Conservation (phyloP, 306 rosid species). For the Begonia fuchsioides region DNA sequence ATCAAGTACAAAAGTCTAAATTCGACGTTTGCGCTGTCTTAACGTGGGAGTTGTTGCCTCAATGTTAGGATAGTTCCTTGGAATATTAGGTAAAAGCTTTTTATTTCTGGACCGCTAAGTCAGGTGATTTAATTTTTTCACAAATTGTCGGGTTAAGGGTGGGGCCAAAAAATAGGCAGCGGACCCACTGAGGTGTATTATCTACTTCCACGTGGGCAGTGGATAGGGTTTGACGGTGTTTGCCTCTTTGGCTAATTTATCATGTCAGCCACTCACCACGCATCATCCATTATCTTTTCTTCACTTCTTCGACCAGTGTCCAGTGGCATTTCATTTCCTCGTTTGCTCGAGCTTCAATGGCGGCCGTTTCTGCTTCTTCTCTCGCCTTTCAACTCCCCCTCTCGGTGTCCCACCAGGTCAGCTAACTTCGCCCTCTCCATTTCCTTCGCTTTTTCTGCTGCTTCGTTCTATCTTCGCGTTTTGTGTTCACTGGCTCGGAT, state of each 20-base stretch:
- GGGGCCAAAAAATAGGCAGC: too few species aligned
- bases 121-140: too few species aligned
- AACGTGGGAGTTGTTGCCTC: too few species aligned
- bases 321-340: neutral
- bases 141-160: too few species aligned
- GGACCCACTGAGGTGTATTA: too few species aligned
- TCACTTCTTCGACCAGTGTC: neutral
- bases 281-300: neutral
- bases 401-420: neutral
- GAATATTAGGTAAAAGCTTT: too few species aligned
- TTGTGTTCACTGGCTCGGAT: neutral
- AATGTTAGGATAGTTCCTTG: too few species aligned
- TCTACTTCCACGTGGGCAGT: neutral
- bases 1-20: too few species aligned
- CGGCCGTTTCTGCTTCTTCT: conserved; percentile 42
- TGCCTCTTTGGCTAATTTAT: too few species aligned
- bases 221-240: neutral
- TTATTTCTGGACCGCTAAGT: too few species aligned
- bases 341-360: conserved; percentile 29
- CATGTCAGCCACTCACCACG: neutral
- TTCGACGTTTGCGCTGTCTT: too few species aligned
- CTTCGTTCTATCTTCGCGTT: neutral
- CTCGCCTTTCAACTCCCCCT: conserved; percentile 23
- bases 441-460: too few species aligned
- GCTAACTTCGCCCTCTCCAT: neutral